phyloP scores from a whole-genome alignment of 495 filamentous ascomycete genomes.

The Glonium stellatum region DNA sequence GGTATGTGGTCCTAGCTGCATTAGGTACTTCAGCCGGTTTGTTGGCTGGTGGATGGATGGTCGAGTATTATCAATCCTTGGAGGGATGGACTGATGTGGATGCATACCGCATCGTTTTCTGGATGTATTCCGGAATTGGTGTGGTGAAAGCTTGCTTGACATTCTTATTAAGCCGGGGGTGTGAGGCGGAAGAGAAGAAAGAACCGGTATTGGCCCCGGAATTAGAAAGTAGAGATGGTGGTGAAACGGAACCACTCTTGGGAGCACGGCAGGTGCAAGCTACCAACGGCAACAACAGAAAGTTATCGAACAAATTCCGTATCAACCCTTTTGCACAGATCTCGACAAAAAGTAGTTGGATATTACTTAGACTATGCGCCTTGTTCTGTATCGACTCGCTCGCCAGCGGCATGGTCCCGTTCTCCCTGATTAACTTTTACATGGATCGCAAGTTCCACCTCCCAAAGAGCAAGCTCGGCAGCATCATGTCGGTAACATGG shows the following conservation, averaged over 20 bases:
- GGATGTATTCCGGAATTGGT: conserved; percentile 61
- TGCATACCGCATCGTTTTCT: conserved; percentile 65
- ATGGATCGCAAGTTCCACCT: conserved; percentile 70
- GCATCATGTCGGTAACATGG: conserved; percentile 31
- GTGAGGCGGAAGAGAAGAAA: conserved; percentile 43
- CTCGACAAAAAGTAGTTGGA: conserved; percentile 38
- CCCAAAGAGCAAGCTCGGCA: conserved; percentile 48
- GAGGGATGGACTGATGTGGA: conserved; percentile 49
- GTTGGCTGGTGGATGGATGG: conserved; percentile 58
- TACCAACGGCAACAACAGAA: neutral
- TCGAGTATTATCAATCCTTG: conserved; percentile 44
- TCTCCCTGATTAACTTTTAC: conserved; percentile 52
- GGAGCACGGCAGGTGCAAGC: neutral
- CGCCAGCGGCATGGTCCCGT: conserved; percentile 67
- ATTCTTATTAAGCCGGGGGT: conserved; percentile 49
- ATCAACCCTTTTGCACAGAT: conserved; percentile 30
- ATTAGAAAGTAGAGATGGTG: neutral
- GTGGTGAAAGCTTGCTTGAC: conserved; percentile 58
- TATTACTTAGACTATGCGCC: conserved; percentile 65
- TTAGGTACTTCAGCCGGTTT: conserved; percentile 60
- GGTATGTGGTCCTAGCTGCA: conserved; percentile 67
- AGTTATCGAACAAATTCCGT: conserved; percentile 20
- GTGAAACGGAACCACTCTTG: conserved; percentile 38
- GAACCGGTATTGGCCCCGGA: neutral
- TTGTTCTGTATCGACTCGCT: conserved; percentile 73